Evolutionary conservation across 306 rosid genomes (phyloP).

Genomic region (Lablab purpureus): DNA sequence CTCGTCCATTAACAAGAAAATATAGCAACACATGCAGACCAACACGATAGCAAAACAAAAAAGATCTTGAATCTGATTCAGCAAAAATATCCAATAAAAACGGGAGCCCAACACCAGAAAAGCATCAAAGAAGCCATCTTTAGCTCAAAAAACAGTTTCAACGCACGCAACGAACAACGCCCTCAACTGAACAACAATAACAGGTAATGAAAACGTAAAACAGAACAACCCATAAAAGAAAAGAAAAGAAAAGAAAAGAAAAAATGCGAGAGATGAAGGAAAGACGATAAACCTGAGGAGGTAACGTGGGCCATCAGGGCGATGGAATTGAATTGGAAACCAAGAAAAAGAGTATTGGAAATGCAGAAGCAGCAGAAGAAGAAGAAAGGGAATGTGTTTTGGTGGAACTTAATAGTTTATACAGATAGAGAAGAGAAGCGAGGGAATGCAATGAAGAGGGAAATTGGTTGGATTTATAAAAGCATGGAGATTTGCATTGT

Average conservation of each 20-base stretch:
- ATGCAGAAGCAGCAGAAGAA: constrained; percentile 11
- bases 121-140: constrained; percentile 56
- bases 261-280: background rate
- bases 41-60: background rate
- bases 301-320: constrained; percentile 57
- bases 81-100: background rate
- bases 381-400: background rate
- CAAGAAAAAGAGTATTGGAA: constrained; percentile 51
- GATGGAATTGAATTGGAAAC: constrained; percentile 31
- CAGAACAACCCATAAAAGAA: background rate
- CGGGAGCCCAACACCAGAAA: constrained; percentile 23
- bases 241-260: background rate
- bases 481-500: constrained; percentile 25
- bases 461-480: constrained; percentile 32
- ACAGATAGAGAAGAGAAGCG: background rate
- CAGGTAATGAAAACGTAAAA: constrained; percentile 3
- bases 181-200: constrained; percentile 1
- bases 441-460: constrained; percentile 25
- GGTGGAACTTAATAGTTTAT: constrained; percentile 30
- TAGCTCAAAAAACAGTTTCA: constrained; percentile 38
- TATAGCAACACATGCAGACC: background rate
- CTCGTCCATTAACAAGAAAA: background rate
- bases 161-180: constrained; percentile 32
- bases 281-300: constrained; percentile 57
- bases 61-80: constrained; percentile 35